Percentiles rank a stretch among this genome's conserved stretches.
These are phyloP conservation scores for Monilinia aucupariae DNA, from an alignment of 2,329 filamentous ascomycete genomes.

Conservation along the genomic window DNA sequence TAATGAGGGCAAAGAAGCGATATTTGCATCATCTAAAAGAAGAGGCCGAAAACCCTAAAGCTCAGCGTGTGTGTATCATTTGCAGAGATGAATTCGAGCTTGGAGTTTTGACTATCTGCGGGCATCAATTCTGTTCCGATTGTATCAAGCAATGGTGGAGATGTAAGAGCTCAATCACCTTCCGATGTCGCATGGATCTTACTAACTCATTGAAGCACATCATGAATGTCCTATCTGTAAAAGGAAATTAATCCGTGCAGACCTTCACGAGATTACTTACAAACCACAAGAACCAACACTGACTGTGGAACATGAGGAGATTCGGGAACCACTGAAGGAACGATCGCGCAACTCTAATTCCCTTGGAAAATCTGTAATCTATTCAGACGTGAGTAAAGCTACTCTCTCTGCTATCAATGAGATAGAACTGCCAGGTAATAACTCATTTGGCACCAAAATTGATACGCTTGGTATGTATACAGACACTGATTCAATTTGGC, in stretches of 20 bases:
- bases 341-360: conserved; percentile 20
- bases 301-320: conserved; percentile 56
- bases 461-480: conserved; percentile 54
- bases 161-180: background rate
- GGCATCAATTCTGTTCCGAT: conserved; percentile 86
- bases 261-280: conserved; percentile 80
- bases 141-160: conserved; percentile 76
- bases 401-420: conserved; percentile 76
- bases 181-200: background rate
- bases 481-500: background rate
- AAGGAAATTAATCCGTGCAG: conserved; percentile 53
- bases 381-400: conserved; percentile 66
- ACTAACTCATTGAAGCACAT: conserved; percentile 11
- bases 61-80: conserved; percentile 74
- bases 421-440: conserved; percentile 62
- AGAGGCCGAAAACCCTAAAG: conserved; percentile 49
- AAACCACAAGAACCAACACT: conserved; percentile 62
- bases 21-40: conserved; percentile 50
- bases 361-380: conserved; percentile 52
- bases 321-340: conserved; percentile 33
- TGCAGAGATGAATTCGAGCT: conserved; percentile 71
- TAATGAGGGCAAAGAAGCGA: conserved; percentile 65
- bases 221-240: conserved; percentile 60
- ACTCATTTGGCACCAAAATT: conserved; percentile 82
- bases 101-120: conserved; percentile 82